Percentiles rank a stretch among this genome's conserved stretches.
Evolutionary conservation across 768 basidiomycete species (phyloP).

Genomic region (Podaxis sp.): DNA sequence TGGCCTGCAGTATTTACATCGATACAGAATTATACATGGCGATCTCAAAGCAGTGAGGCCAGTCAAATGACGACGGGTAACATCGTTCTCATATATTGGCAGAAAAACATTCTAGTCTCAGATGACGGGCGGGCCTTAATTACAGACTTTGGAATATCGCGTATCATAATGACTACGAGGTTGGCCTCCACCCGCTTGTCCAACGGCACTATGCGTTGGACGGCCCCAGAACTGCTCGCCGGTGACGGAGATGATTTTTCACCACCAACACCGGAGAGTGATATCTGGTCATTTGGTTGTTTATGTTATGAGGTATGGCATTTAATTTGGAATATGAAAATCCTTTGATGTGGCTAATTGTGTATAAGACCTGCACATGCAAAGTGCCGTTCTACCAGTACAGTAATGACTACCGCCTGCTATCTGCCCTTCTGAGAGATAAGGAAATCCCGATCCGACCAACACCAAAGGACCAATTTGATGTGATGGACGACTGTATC

Average conservation of each 20-base stretch:
- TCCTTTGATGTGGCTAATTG: not conserved
- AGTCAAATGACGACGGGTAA: not conserved
- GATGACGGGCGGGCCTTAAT: not conserved
- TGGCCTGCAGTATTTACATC: not conserved
- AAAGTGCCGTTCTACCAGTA: not conserved
- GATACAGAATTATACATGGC: not conserved
- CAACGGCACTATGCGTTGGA: not conserved
- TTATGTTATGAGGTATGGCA: not conserved
- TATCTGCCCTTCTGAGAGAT: not conserved
- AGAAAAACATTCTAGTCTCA: not conserved
- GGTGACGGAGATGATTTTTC: not conserved
- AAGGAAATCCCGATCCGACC: not conserved
- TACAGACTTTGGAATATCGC: not conserved
- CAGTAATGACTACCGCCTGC: not conserved
- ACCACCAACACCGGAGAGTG: not conserved
- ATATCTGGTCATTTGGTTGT: not conserved
- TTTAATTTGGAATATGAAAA: not conserved
- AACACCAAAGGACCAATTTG: not conserved
- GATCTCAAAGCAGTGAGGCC: not conserved
- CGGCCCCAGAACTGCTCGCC: not conserved
- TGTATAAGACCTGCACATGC: not conserved
- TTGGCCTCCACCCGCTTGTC: not conserved
- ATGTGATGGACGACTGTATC: not conserved
- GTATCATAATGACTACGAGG: not conserved
- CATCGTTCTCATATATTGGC: not conserved